Evolutionary conservation across 768 basidiomycete genomes (phyloP), one percentile per base, ranked within the genome.

Genomic region (Favolaschia claudopus): DNA sequence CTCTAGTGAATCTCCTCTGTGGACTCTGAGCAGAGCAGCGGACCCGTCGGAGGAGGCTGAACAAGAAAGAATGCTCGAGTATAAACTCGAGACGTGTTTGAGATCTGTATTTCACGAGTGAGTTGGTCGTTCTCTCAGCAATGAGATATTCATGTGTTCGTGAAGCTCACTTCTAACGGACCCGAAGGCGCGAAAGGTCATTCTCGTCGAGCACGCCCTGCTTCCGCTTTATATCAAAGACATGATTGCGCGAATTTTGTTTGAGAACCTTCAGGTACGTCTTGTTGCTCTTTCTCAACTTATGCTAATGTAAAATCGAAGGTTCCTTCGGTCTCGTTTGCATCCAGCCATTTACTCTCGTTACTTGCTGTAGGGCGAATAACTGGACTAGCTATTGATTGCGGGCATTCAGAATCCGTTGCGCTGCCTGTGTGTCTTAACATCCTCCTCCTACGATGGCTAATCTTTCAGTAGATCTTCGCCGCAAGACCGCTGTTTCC

Each of bases 271-370:
- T 6, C 92, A 95, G 79, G 95, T 92, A 60, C 58, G 77, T 65
- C 44, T 58, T 44, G 6, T n/a, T 22, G 12, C 31, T 25, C 25
- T 7, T 1, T 17, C 8, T 44, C 32, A 1, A 31, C 19, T 19
- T 37, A 22, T 31, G 14, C 28, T 14, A 15, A 49, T 46, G 7
- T 13, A 31, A 17, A 22, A 17, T 27, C 33, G 33, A 27, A 97
- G 95, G 91, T 97, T 27, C 96, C 95, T 7, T 95, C 93, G 7
- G 83, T 99, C 63, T 96, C 95, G 2, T 99, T 99, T 74, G 91
- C 92, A 1, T 89, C 93, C 15, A 90, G 93, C 54, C 93, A 93
- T 66, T 76, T 99, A 0, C 84, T 98, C 17, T 85, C 95, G 4
- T 78, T 99, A 14, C 81, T 97, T 59, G 88, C 95, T 2, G 86